Evolutionary conservation across 2,329 filamentous ascomycete genomes (phyloP), one percentile per base, ranked within the genome.

Genomic region (Fusarium ambrosium): DNA sequence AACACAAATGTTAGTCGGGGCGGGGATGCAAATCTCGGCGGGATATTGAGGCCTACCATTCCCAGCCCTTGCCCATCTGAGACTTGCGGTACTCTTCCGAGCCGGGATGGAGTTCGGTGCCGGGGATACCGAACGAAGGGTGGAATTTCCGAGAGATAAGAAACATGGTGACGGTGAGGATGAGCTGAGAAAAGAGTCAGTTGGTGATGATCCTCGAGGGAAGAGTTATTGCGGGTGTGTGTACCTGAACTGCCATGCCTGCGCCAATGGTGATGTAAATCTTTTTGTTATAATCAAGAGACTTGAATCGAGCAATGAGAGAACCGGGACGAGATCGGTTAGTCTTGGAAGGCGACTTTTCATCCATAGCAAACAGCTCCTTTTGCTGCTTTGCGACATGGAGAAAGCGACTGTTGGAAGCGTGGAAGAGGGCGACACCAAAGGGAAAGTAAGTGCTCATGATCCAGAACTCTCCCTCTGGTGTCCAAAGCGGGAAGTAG

Each of bases 81-180:
- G 85, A 82, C 64, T 85, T 85, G 56, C 86, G 82, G 48, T 90
- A 87, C 71, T 87, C 86, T 16, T 86, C 84, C 2, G 88, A 90
- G 41, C 89, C 89, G 18, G 81, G 72, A 45, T 74, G 80, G 64
- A 92, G 88, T 73, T 92, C 92, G 34, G 90, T 91, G 64, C 89
- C 89, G 4, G 89, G 88, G 29, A 91, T 86, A 68, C 90, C 88
- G 56, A 90, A 92, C 6, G 86, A 87, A 14, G 83, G 79, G 78
- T 93, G 92, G 76, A 92, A 94, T 71, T 92, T 92, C 62, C 87
- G 88, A 1, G 92, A 93, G 37, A 91, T 85, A 74, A 91, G 84
- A 80, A 87, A 94, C 81, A 92, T 88, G 62, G 91, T 79, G 39
- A 91, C 72, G 0, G 90, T 89, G 13, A 92, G 83, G 64, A 89